Percentiles rank a stretch among this genome's conserved stretches.
phyloP scores from a whole-genome alignment of 1,284 basidiomycete genomes.

The Tilletia walkeri region DNA sequence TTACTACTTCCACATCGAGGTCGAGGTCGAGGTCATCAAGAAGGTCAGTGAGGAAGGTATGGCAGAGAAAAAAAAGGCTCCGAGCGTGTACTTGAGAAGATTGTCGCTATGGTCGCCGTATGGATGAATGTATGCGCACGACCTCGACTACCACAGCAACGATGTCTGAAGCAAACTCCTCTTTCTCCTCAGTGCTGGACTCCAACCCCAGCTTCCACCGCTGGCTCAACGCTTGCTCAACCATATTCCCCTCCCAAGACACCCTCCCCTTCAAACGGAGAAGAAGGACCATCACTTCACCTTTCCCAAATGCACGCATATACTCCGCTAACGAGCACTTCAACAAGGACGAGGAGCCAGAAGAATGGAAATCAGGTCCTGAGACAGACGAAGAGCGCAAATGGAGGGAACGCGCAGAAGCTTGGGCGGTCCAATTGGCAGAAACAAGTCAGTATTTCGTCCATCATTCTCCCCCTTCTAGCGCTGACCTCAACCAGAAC shows the following conservation, averaged over 20 bases:
- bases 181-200: too few relatives aligned
- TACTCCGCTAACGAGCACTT: too few relatives aligned
- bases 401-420: constrained; percentile 38
- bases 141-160: not conserved
- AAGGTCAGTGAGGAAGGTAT: not conserved
- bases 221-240: constrained; percentile 13
- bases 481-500: not conserved
- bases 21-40: too few relatives aligned
- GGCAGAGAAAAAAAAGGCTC: not conserved
- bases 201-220: not conserved
- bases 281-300: not conserved
- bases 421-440: constrained; percentile 49
- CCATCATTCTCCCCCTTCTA: too few relatives aligned
- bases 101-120: not conserved
- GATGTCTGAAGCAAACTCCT: not conserved
- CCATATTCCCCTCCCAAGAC: constrained; percentile 3
- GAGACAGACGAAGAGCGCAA: constrained; percentile 32
- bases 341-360: too few relatives aligned
- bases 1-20: too few relatives aligned
- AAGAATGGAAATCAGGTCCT: too few relatives aligned
- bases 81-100: not conserved
- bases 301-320: too few relatives aligned
- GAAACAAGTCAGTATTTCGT: constrained; percentile 31
- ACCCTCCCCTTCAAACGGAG: not conserved
- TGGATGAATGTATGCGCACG: not conserved